Conservation (phyloP, 2,329 filamentous ascomycete species). For the Xylaria digitata region DNA sequence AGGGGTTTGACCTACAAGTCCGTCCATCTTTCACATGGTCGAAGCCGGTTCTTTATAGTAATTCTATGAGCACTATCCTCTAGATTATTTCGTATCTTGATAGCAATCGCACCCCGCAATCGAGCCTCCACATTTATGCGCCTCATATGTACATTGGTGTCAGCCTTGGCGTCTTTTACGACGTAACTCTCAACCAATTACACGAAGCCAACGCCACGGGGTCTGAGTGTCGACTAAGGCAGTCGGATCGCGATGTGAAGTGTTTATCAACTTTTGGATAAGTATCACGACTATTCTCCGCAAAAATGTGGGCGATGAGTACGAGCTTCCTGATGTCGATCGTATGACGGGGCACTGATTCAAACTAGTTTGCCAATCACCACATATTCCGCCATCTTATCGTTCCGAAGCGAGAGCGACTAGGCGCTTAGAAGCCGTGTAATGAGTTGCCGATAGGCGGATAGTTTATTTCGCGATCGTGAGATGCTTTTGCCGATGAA, state of each 20-base stretch:
- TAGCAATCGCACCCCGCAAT: too few relatives aligned
- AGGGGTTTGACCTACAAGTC: background rate
- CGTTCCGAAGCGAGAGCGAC: background rate
- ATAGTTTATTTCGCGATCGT: background rate
- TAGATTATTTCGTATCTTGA: background rate
- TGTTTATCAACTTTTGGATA: background rate
- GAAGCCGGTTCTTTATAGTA: constrained; percentile 2
- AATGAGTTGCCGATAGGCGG: background rate
- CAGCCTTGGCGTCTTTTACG: constrained; percentile 3
- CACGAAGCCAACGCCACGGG: background rate
- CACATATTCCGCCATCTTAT: background rate
- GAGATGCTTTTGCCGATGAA: background rate
- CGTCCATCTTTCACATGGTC: background rate
- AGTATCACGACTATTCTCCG: background rate
- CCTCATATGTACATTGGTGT: background rate
- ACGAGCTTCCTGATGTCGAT: background rate
- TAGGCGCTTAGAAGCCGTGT: background rate
- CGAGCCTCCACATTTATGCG: too few relatives aligned
- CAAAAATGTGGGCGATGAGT: background rate
- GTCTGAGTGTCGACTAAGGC: background rate
- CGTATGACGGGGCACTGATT: background rate
- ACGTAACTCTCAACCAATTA: constrained; percentile 6
- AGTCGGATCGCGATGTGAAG: background rate
- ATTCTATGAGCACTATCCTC: background rate
- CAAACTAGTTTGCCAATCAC: background rate